These are phyloP conservation scores for Ramalina intermedia DNA, from an alignment of 495 filamentous ascomycete genomes.

Conservation along the genomic window DNA sequence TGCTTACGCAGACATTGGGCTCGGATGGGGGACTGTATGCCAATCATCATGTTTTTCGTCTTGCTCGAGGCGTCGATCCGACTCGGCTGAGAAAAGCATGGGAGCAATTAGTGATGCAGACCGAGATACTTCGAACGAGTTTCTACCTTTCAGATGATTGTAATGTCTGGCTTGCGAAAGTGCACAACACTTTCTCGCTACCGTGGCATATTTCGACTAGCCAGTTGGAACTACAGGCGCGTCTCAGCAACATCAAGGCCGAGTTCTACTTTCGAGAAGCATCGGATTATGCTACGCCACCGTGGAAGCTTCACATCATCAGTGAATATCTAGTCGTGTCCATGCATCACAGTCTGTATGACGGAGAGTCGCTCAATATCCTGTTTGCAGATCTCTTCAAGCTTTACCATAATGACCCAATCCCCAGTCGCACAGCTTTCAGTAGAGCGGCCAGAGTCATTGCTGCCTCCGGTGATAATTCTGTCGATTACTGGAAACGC, in stretches of 20 bases:
- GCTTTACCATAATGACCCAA: neutral
- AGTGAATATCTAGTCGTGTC: constrained; percentile 30
- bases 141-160: constrained; percentile 9
- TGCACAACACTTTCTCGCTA: neutral
- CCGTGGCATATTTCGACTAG: constrained; percentile 1
- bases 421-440: constrained; percentile 4
- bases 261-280: constrained; percentile 6
- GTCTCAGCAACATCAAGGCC: neutral
- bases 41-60: constrained; percentile 15
- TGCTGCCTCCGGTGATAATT: constrained; percentile 3
- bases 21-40: constrained; percentile 15
- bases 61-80: constrained; percentile 3
- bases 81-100: constrained; percentile 4
- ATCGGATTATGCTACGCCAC: constrained; percentile 2
- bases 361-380: constrained; percentile 51
- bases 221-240: neutral
- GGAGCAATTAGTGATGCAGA: constrained; percentile 1
- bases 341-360: constrained; percentile 69
- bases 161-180: constrained; percentile 9
- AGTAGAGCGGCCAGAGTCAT: constrained; percentile 10
- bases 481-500: constrained; percentile 28
- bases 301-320: constrained; percentile 2
- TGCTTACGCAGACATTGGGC: constrained; percentile 17
- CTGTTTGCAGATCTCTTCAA: constrained; percentile 36
- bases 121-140: constrained; percentile 17